Base-by-base conservation (phyloP, 352 stramenopile species). In the Globisporangium parvum region DNA sequence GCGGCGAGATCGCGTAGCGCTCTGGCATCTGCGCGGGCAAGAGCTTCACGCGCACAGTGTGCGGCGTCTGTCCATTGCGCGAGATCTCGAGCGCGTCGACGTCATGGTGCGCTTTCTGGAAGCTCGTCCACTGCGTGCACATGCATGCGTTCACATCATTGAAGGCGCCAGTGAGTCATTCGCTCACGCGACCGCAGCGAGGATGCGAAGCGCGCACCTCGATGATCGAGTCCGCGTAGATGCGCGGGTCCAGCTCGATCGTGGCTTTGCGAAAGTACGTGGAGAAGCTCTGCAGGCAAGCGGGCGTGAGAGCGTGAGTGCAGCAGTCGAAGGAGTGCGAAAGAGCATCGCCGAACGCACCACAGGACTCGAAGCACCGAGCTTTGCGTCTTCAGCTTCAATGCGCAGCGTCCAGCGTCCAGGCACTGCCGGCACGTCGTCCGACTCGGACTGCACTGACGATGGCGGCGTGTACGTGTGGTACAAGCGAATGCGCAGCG, bases 221-320 rank as follows among this genome's bases (percentile, higher is more conserved):
- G 51, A 89, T 75, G 51, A 85, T 69, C 35, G 81, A 74, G 57
- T 89, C 80, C 6, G 71, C 69, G 63, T 89, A 88, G 41, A 88
- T 42, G 20, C 76, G 77, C 37, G 80, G 76, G 40, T 88, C 76
- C 39, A 91, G 55, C 54, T 89, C 76, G 47, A 91, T 86, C 35
- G 77, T 82, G 24, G 67, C 69, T 58, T 91, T 91, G 39, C 80
- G 74, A 50, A 91, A 91, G 62, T 86, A 86, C 55, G 67, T 85
- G 14, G 80, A 82, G 54, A 91, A 85, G 71, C 81, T 89, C 80
- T 91, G 49, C 18, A 33, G 18, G 15, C 47, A 33, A 17, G n/a
- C n/a, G n/a, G n/a, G n/a, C 11, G 33, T 17, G 17, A 45, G 8
- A 44, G 0, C 57, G 28, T n/a, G n/a, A 56, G 42, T 31, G 0